A percentile compares a stretch with the other conserved stretches of the same genome.
phyloP scores from a whole-genome alignment of 169 alveolate species.

The Eimeria necatrix region DNA sequence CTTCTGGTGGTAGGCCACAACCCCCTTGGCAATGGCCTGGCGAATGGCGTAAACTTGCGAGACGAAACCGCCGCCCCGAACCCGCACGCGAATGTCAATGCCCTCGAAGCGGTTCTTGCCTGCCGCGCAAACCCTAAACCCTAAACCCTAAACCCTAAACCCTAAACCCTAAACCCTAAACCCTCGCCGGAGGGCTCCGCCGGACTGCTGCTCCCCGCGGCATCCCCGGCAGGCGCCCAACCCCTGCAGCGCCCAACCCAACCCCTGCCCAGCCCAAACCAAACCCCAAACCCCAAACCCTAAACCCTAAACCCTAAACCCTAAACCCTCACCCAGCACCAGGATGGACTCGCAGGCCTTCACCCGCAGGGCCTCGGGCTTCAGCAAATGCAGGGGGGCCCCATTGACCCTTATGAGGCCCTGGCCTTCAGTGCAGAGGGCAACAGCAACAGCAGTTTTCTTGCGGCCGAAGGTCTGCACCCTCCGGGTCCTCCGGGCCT shows the following conservation, averaged over 20 bases:
- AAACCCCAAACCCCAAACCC: neutral
- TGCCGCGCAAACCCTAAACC: slow-evolving; percentile 1
- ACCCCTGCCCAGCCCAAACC: no score
- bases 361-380: slow-evolving; percentile 91
- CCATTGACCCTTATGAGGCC: slow-evolving; percentile 93
- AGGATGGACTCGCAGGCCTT: slow-evolving; percentile 99
- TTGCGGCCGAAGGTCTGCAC: slow-evolving; percentile 84
- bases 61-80: slow-evolving; percentile 99
- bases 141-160: neutral
- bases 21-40: slow-evolving; percentile 99
- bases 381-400: slow-evolving; percentile 78
- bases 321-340: slow-evolving; percentile 93
- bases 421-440: slow-evolving; percentile 95
- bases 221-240: no score
- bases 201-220: no score
- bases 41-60: slow-evolving; percentile 97
- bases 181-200: no score
- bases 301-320: neutral
- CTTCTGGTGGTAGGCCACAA: slow-evolving; percentile 98
- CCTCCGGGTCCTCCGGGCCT: slow-evolving; percentile 51
- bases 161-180: no score
- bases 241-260: no score
- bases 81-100: slow-evolving; percentile 98
- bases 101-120: slow-evolving; percentile 93
- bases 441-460: slow-evolving; percentile 99